A percentile compares a stretch with the other conserved stretches of the same genome.
phyloP scores from a whole-genome alignment of 805 yeast species.

The Wickerhamiella brachini region DNA sequence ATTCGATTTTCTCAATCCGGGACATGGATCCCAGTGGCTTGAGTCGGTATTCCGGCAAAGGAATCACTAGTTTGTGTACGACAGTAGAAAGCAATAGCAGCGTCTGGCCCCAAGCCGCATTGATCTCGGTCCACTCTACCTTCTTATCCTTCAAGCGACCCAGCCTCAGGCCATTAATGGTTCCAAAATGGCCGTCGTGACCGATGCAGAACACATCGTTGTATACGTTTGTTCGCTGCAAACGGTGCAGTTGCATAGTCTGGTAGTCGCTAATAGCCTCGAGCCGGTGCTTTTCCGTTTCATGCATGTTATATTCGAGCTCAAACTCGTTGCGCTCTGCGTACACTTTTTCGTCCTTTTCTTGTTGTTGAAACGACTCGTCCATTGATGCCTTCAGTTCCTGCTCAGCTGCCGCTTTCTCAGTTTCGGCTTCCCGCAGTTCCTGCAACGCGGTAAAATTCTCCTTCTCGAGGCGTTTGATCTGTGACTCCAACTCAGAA shows the following conservation, averaged over 20 bases:
- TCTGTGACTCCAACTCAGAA: conserved; percentile 33
- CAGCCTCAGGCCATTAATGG: conserved; percentile 73
- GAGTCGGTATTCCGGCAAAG: conserved; percentile 45
- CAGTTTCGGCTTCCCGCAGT: conserved; percentile 24
- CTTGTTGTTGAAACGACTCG: conserved; percentile 15
- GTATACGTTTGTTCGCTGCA: conserved; percentile 69
- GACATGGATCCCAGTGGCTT: conserved; percentile 81
- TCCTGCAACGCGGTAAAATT: conserved; percentile 24
- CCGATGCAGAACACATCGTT: conserved; percentile 74
- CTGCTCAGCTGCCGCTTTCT: conserved; percentile 24
- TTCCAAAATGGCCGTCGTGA: conserved; percentile 71
- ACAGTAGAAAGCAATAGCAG: conserved; percentile 56
- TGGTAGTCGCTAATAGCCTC: conserved; percentile 50
- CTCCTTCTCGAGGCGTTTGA: conserved; percentile 32
- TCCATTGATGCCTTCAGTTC: conserved; percentile 32
- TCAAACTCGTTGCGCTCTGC: conserved; percentile 41
- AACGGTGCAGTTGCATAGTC: conserved; percentile 49
- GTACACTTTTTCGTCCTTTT: conserved; percentile 35
- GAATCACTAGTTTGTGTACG: conserved; percentile 39
- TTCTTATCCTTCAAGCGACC: conserved; percentile 48
- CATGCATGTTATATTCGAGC: conserved; percentile 36
- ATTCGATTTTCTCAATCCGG: conserved; percentile 44
- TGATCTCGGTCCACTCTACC: conserved; percentile 83
- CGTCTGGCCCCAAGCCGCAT: conserved; percentile 82
- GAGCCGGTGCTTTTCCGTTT: conserved; percentile 46